Evolutionary conservation across 805 yeast genomes (phyloP), one percentile per base, ranked within the genome.

Genomic region (Starmerella vaccinii): DNA sequence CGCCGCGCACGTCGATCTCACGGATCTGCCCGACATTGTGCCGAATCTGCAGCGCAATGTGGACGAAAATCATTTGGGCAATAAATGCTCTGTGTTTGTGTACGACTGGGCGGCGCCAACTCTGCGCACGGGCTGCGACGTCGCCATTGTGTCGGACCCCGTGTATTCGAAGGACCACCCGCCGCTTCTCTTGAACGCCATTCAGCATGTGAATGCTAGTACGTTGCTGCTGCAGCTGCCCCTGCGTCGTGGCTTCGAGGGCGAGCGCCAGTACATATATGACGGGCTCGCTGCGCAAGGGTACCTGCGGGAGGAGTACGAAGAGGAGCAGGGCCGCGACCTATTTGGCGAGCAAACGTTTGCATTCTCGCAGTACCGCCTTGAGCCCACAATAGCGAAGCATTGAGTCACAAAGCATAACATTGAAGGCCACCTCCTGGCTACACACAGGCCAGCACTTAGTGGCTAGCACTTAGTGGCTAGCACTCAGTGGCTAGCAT

Each of bases 151-250:
- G 4, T 83, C 95, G 19, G 98, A 90, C 65, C 96, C 97, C 0
- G 79, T 90, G 2, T 90, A 92, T 64, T 84, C 95, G 0, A 68
- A 81, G 0, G 74, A 77, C 29, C 97, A 90, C 61, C 97, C 97
- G 1, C 63, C 64, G 15, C 77, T 84, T 78, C 78, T 90, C 1
- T 75, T 76, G 5, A 64, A 76, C 45, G 81, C 85, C 74, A 68
- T 89, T 5, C 59, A 61, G 3, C 56, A 59, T 38, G 80, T 84
- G 49, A 59, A 81, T 19, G 63, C 64, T 1, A 50, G 49, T 0
- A 65, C 61, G 2, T 68, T 88, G 0, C 63, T 85, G 15, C 63
- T 90, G 7, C 88, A 88, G 64, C 68, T 92, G 13, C 97, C 97
- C 0, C 64, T 84, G 3, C 69, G 98, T 53, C 69, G 69, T 1